Base-by-base conservation (phyloP, 73 alveolate species). In the Symbiodinium natans region DNA sequence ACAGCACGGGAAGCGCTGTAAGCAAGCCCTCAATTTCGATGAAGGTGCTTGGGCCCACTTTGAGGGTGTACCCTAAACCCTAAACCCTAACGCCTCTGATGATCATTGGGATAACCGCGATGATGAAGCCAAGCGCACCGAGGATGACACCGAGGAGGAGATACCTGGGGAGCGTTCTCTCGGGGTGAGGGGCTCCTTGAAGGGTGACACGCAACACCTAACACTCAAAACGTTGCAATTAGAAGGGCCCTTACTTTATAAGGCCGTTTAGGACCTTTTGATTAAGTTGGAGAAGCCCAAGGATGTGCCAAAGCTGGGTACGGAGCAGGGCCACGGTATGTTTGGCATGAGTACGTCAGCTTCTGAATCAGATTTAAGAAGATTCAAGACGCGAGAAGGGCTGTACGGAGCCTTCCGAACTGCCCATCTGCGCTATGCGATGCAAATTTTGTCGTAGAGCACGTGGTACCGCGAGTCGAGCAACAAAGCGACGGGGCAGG, bases 81-180 rank as follows among this genome's bases (percentile, higher is more conserved):
- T n/a, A n/a, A n/a, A n/a, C n/a, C n/a, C n/a, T 17, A 11, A 15
- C 0, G 77, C 77, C 77, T 63, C 77, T 31, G 77, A 63, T 63
- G 77, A 63, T 63, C 77, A 63, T 74, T n/a, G 41, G 85, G 43
- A 74, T 36, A 8, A 31, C 95, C 13, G 86, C 95, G 31, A 88
- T 88, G 86, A 88, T 38, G 43, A 88, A 88, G 29, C 95, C 95
- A n/a, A 88, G 74, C 38, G 86, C 95, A 2, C 95, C 95, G 3
- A 88, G 74, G 36, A 88, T 63, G 36, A 88, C 86, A 2, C 95
- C 95, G 25, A 88, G 36, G 34, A 88, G 95, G 86, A 88, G 75
- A 41, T 88, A 88, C 86, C 85, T 39, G 52, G 36, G 54, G 73
- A 56, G 46, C 38, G 54, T 82, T 52, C 52, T 80, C 82, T 85